Evolutionary conservation across 2,329 filamentous ascomycete genomes (phyloP).

Genomic region (Claviceps purpurea): DNA sequence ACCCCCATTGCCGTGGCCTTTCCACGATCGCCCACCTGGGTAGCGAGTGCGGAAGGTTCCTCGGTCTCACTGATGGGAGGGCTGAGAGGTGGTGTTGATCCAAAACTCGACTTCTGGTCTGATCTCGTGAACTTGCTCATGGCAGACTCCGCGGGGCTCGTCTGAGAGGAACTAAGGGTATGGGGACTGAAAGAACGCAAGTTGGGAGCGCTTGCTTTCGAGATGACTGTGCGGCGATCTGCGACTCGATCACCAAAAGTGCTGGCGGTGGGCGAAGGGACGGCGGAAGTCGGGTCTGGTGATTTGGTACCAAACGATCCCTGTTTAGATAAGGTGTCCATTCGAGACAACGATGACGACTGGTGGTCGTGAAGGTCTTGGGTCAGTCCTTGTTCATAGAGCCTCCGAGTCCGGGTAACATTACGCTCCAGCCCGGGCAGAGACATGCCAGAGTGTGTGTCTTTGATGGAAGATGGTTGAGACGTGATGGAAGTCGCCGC

Average conservation of each 20-base stretch:
- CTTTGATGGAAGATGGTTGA: constrained; percentile 44
- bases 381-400: constrained; percentile 74
- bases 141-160: constrained; percentile 22
- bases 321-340: constrained; percentile 65
- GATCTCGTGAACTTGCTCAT: constrained; percentile 22
- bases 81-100: constrained; percentile 26
- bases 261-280: constrained; percentile 31
- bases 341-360: constrained; percentile 57
- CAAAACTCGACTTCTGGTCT: constrained; percentile 19
- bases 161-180: constrained; percentile 24
- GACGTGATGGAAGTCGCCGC: constrained; percentile 69
- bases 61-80: constrained; percentile 57
- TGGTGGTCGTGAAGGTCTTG: constrained; percentile 74
- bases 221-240: constrained; percentile 31
- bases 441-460: constrained; percentile 26
- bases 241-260: constrained; percentile 33
- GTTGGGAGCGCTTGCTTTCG: constrained; percentile 55
- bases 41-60: constrained; percentile 48
- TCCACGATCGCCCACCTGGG: constrained; percentile 64
- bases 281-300: constrained; percentile 30
- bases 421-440: constrained; percentile 44
- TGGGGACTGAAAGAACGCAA: constrained; percentile 45
- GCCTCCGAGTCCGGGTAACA: constrained; percentile 55
- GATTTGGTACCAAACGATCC: constrained; percentile 37
- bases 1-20: constrained; percentile 61